phyloP scores from a whole-genome alignment of 1,284 basidiomycete species.

The Ceratobasidium sp. region DNA sequence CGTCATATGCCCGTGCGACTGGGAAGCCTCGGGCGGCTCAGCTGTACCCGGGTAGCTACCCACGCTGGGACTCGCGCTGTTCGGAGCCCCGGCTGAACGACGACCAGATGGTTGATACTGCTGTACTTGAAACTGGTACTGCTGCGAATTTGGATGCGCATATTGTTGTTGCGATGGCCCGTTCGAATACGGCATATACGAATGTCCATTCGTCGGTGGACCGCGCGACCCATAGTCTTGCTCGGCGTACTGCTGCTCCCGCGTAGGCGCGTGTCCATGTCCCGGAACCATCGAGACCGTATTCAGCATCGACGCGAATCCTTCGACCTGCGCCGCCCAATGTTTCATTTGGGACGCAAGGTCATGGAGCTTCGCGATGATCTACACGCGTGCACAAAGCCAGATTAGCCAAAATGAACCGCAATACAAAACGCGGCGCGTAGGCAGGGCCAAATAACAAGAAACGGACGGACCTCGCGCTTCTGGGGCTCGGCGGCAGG shows the following conservation, averaged over 20 bases:
- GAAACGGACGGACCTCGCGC: slow-evolving; percentile 25
- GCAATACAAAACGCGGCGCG: slow-evolving; percentile 2
- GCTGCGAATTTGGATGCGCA: slow-evolving; percentile 12
- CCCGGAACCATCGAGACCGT: slow-evolving; percentile 6
- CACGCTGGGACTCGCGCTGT: slow-evolving; percentile 14
- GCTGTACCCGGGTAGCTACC: background rate
- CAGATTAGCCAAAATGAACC: too few species aligned
- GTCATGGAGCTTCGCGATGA: slow-evolving; percentile 40
- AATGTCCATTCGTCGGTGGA: background rate
- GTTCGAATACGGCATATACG: background rate
- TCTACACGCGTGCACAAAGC: slow-evolving; percentile 15
- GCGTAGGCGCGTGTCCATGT: background rate
- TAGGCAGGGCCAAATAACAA: slow-evolving; percentile 2
- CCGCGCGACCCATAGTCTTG: slow-evolving; percentile 15
- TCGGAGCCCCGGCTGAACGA: too few species aligned
- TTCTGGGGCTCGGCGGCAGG: slow-evolving; percentile 40
- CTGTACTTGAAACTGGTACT: slow-evolving; percentile 37
- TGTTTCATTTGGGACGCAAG: slow-evolving; percentile 34
- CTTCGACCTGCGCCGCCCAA: slow-evolving; percentile 37
- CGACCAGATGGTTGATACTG: slow-evolving; percentile 23
- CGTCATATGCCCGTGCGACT: background rate
- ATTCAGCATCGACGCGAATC: slow-evolving; percentile 24
- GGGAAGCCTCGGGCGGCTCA: slow-evolving; percentile 4
- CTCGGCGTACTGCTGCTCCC: background rate
- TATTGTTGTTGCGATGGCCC: slow-evolving; percentile 9